Base-by-base conservation (phyloP, 768 basidiomycete species). In the Rhodotorula kratochvilovae region DNA sequence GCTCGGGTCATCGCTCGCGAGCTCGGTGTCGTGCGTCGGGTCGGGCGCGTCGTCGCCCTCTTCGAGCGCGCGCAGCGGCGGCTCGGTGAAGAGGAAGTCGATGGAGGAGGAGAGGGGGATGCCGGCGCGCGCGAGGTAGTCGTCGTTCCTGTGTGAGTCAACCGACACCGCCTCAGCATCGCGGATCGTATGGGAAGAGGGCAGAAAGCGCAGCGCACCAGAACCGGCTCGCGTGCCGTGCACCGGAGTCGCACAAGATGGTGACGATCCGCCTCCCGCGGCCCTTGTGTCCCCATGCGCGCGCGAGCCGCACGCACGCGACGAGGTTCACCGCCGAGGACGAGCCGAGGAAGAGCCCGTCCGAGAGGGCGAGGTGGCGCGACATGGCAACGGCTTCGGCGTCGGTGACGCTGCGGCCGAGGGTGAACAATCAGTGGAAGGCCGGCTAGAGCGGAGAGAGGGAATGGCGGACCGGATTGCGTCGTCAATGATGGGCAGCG, bases 301-400 rank as follows among this genome's bases (percentile, higher is more conserved):
- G 87, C 5, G 85, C 87, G 25, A 94, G 82, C 76, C 89, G 88
- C 57, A 96, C 85, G 75, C 90, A 92, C 3, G 95, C 90, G n/a
- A 96, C 86, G 50, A 99, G 84, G 78, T 98, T 99, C 79, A 92
- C 94, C 0, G 96, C 95, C 77, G 91, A 94, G 70, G 92, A 95
- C 0, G 94, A 97, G 23, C 96, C 96, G 39, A 98, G 83, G 82
- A 94, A 98, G 36, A 99, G 83, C 0, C 96, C 96, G 74, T 98
- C 95, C 66, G 90, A 83, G 61, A 88, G 83, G 8, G 96, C 92
- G 29, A 99, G 85, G 79, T 92, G 92, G 17, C 94, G 87, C 2
- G 93, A 90, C 95, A 98, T 98, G 15, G 90, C 87, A 31, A 98
- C 91, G 0, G 95, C 95, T 81, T 99, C 95, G 3, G 85, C 87